Conservation (phyloP, 768 basidiomycete genomes). For the Glaciozyma martinii region DNA sequence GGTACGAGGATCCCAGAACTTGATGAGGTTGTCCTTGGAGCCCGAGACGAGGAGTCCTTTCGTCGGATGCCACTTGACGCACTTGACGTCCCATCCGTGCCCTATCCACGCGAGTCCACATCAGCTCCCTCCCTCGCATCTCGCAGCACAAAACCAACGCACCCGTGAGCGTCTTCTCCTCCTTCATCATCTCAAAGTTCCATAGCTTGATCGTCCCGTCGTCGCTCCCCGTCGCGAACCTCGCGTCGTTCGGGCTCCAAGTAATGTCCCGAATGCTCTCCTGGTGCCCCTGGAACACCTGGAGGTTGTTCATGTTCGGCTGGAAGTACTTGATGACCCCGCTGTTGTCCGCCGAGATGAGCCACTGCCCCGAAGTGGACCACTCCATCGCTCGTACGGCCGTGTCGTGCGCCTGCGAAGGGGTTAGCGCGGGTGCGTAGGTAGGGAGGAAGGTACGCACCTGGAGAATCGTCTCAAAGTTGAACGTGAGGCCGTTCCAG, state of each 20-base stretch:
- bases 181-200: conserved; percentile 83
- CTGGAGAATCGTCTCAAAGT: conserved; percentile 98
- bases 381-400: conserved; percentile 83
- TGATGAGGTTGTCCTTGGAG: conserved; percentile 95
- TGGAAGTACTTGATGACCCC: conserved; percentile 99
- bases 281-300: conserved; percentile 85
- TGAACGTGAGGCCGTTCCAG: conserved; percentile 98
- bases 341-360: conserved; percentile 83
- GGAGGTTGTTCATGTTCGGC: conserved; percentile 97
- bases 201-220: conserved; percentile 91
- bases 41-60: conserved; percentile 92
- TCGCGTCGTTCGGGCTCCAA: conserved; percentile 82
- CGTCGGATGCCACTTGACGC: conserved; percentile 96
- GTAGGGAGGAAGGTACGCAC: conserved; percentile 49
- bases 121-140: neutral
- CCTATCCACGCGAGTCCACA: conserved; percentile 45
- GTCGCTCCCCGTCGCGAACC: conserved; percentile 91
- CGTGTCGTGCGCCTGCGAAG: conserved; percentile 69
- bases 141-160: conserved; percentile 1
- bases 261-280: conserved; percentile 86
- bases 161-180: conserved; percentile 83
- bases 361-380: conserved; percentile 85
- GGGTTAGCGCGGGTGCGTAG: neutral
- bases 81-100: conserved; percentile 99
- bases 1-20: conserved; percentile 98